Base-by-base conservation (phyloP, 140 eudicot genomes). In the Oenanthe javanica region DNA sequence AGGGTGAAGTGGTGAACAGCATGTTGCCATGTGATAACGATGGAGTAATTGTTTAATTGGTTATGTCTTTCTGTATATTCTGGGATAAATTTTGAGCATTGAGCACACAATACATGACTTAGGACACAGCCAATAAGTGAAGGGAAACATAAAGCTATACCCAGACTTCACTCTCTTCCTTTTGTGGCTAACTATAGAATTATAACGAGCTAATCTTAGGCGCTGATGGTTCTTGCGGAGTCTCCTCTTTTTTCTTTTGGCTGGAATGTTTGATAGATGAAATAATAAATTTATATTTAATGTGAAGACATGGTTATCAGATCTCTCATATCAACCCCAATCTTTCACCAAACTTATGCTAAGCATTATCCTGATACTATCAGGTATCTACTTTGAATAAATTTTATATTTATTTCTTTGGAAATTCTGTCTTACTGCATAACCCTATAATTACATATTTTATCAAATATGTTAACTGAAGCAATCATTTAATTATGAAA, bases 281-380 rank as follows among this genome's bases (percentile, higher is more conserved):
- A 0, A 25, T 67, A 27, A n/a, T 77, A 66, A 66, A 31, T 52
- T 78, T 14, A 45, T 79, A 66, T 50, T 82, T 61, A 79, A 16
- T 81, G 21, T 89, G 87, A 89, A 94, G 98, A 87, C 85, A 81
- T 91, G 95, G 92, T 83, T 86, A 76, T 82, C 87, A 77, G 80
- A 72, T 27, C 74, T 84, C 83, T 81, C 93, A 43, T 82, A 75
- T 66, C 77, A 88, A 78, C 90, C 96, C 13, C 87, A 86, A 73
- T 86, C 90, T 77, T 88, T 89, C 81, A 80, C 86, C 18, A 90
- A 90, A 80, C 95, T 94, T 42, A 82, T 94, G 73, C 85, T 94
- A 71, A 92, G 88, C 72, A 84, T 94, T 85, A 88, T 92, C 81
- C 91, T 87, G 87, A 90, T 92, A 76, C 94, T 94, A 66, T 94